Evolutionary conservation across 2,329 filamentous ascomycete genomes (phyloP).

Genomic region (Colletotrichum cordylinicola): DNA sequence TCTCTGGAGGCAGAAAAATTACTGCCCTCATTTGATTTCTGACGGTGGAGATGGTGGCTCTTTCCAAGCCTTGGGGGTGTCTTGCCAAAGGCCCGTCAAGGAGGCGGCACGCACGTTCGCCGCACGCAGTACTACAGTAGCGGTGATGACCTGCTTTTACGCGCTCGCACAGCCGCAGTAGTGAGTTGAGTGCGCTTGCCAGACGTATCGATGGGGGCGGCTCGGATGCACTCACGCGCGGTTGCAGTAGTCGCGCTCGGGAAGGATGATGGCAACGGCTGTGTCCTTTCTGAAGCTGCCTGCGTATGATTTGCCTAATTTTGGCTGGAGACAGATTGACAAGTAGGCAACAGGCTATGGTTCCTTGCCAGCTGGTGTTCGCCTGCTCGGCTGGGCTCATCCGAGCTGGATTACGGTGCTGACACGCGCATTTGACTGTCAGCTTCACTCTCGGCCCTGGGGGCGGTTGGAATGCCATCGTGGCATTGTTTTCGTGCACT

Average conservation of each 20-base stretch:
- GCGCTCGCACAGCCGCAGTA: background rate
- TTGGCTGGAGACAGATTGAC: background rate
- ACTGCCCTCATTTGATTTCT: background rate
- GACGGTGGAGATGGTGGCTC: background rate
- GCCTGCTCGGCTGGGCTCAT: background rate
- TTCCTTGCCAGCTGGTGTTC: background rate
- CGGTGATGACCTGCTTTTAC: background rate
- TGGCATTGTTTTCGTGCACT: background rate
- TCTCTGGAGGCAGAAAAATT: background rate
- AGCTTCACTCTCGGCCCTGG: background rate
- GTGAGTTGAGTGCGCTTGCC: background rate
- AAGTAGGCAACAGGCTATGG: background rate
- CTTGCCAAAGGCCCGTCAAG: background rate
- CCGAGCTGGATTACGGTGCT: background rate
- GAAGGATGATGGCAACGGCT: background rate
- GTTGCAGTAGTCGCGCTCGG: background rate
- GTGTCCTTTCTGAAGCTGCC: background rate
- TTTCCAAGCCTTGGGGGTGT: background rate
- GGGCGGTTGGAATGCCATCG: background rate
- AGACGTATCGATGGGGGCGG: background rate
- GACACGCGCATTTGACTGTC: background rate
- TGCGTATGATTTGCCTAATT: background rate
- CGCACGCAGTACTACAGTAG: background rate
- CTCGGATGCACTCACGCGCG: background rate
- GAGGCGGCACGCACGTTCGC: background rate